Base-by-base conservation (phyloP, 768 basidiomycete genomes). In the Podaxis mareebaensis region DNA sequence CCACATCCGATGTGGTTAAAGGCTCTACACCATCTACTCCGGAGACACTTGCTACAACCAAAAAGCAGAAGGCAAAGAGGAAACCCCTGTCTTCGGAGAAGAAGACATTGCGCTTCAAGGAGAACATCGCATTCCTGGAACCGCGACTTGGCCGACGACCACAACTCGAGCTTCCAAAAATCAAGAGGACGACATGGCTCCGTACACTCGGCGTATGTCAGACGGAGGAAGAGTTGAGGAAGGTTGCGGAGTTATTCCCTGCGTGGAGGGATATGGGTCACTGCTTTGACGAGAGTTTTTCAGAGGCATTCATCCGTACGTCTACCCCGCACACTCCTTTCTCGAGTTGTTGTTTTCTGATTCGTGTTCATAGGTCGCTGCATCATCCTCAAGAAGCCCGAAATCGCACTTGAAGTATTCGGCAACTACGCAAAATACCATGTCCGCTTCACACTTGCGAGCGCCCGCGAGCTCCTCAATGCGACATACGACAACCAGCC, bases 391-490 rank as follows among this genome's bases (percentile, higher is more conserved):
- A 69, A 74, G 13, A 84, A 84, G 61, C 84, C 85, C 3, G 67
- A 74, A 26, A 79, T 90, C 42, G 87, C 88, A 3, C 75, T 91
- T 12, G 74, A 81, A 38, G 82, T 89, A 22, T 87, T 88, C 68
- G 82, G 84, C 22, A 75, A 90, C 69, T 87, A 81, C 61, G 76
- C 85, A 13, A 86, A 85, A 69, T 88, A 90, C 71, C 81, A 83
- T 55, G 66, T 90, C 17, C 71, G 76, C 22, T 77, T 90, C 13
- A 81, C 83, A 2, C 74, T 83, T 10, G 66, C 75, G 0, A 84
- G 81, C 1, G 89, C 81, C 0, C 87, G 82, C 3, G 80, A 78
- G 46, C 81, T 91, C 51, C 70, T 90, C 0, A 83, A 89, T 63
- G 79, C 85, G 0, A 75, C 90, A 2, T 82, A 85, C 68, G 63